Evolutionary conservation across 169 alveolate genomes (phyloP), one percentile per base, ranked within the genome.

Genomic region (Blepharisma undulans): DNA sequence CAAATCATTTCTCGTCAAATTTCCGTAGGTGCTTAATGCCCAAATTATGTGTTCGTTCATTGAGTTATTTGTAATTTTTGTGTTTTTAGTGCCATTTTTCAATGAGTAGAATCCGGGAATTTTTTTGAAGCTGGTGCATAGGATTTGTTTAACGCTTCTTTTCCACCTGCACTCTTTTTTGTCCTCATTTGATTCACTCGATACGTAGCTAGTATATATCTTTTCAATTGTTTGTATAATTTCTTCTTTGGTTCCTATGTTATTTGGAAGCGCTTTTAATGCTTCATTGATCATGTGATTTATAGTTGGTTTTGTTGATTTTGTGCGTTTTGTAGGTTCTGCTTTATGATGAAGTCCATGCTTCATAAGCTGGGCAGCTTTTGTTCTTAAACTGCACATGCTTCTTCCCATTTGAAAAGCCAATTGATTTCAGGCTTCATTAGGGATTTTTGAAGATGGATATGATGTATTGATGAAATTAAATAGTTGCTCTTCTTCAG

Each of bases 41-140:
- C 84, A 86, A 19, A 72, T 32, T 22, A 86, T 86, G 66, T 86
- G 72, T 3, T 86, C 91, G 7, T 32, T 27, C 91, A 86, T 86
- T 29, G 84, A 61, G 21, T 25, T 66, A 33, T 72, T 61, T 71
- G 61, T 72, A 8, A 32, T 19, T 19, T 60, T 85, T 21, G 30
- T 29, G 34, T 21, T 72, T 27, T 60, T 19, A 5, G 22, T 29
- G 27, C 29, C 48, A 22, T 18, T 19, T 34, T 59, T 82, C 32
- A 86, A 36, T 0, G 27, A 61, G 14, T 27, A 71, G 16, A 29
- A 19, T 18, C 91, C 91, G 7, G 80, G 72, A 25, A 86, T 72
- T 72, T 86, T 86, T 19, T 22, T 27, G 72, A 86, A 86, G 36
- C n/a, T 25, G 27, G 84, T 71, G 29, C 33, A 29, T 14, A 86